Conservation (phyloP, 768 basidiomycete species). For the Boletus rubropictus region DNA sequence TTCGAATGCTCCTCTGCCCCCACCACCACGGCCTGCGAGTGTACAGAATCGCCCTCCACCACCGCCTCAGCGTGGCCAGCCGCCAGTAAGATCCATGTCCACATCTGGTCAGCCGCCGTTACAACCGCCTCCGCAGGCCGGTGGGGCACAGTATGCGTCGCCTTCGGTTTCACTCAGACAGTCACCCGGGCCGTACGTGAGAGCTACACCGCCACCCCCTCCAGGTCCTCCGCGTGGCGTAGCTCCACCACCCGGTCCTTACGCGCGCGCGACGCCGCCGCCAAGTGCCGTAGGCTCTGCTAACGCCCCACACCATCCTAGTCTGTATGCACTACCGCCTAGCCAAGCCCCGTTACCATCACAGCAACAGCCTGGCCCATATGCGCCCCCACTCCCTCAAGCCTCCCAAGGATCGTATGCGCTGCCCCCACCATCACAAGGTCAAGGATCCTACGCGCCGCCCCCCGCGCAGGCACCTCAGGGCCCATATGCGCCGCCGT, state of each 20-base stretch:
- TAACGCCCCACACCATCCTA: constrained; percentile 27
- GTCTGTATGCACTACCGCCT: constrained; percentile 23
- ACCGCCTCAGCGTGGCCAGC: constrained; percentile 36
- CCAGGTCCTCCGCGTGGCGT: constrained; percentile 25
- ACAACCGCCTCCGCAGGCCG: constrained; percentile 35
- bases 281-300: constrained; percentile 27
- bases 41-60: constrained; percentile 41
- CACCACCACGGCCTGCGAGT: constrained; percentile 51
- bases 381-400: constrained; percentile 19
- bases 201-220: constrained; percentile 38
- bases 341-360: constrained; percentile 11
- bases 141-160: constrained; percentile 28
- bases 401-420: constrained; percentile 28
- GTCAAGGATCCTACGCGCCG: constrained; percentile 11
- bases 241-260: constrained; percentile 31
- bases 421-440: constrained; percentile 26
- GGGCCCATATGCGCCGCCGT: constrained; percentile 18
- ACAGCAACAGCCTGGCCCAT: constrained; percentile 24
- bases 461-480: constrained; percentile 21
- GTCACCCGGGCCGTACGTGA: constrained; percentile 32
- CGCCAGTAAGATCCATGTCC: constrained; percentile 26
- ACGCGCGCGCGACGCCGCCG: constrained; percentile 39
- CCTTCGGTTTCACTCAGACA: constrained; percentile 28
- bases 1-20: constrained; percentile 29
- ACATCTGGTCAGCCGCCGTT: constrained; percentile 34